A percentile compares a stretch with the other conserved stretches of the same genome.
These are phyloP conservation scores for Coemansia sp. DNA, from an alignment of 371 early-diverging fungal genomes.

Conservation along the genomic window DNA sequence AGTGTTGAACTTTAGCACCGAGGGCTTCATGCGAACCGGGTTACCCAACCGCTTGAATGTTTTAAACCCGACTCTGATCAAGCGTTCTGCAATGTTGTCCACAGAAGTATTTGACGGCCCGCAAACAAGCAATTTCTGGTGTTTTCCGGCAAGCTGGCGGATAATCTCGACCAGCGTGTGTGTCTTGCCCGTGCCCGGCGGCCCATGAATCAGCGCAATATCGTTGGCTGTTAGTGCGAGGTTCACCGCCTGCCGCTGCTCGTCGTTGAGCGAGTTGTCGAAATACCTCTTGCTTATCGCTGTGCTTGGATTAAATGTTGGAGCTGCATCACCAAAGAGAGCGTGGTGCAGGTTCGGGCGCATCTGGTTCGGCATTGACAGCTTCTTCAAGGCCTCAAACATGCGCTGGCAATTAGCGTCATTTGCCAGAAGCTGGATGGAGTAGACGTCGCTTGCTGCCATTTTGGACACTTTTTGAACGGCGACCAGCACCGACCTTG, in stretches of 20 bases:
- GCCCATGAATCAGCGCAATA: conserved; percentile 84
- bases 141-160: conserved; percentile 67
- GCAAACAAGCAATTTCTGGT: conserved; percentile 80
- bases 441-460: conserved; percentile 22
- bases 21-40: conserved; percentile 70
- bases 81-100: conserved; percentile 82
- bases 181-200: conserved; percentile 94
- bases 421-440: conserved; percentile 70
- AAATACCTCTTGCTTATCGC: conserved; percentile 50
- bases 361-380: not conserved
- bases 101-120: conserved; percentile 94
- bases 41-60: conserved; percentile 81
- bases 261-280: conserved; percentile 67
- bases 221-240: conserved; percentile 66
- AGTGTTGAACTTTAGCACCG: conserved; percentile 37
- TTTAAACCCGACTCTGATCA: conserved; percentile 52
- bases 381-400: conserved; percentile 48
- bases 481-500: not conserved
- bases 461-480: not conserved
- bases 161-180: conserved; percentile 87
- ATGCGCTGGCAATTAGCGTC: conserved; percentile 70
- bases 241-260: conserved; percentile 73
- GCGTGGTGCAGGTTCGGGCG: conserved; percentile 48
- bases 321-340: conserved; percentile 47
- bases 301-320: conserved; percentile 29